Evolutionary conservation across 768 basidiomycete genomes (phyloP), one percentile per base, ranked within the genome.

Genomic region (Albatrellus ellisii): DNA sequence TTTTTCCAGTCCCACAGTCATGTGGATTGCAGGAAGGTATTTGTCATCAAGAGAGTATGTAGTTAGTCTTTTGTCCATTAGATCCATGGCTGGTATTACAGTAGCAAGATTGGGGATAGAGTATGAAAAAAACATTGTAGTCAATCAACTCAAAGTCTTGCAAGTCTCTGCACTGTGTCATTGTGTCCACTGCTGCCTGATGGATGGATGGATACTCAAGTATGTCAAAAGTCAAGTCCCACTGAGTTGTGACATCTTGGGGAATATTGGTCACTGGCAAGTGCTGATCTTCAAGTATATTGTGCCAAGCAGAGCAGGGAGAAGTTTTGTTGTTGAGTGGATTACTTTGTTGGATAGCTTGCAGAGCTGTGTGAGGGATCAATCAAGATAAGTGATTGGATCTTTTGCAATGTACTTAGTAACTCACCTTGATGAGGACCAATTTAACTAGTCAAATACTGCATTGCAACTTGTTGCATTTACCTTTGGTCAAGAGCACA

Each of bases 361-460:
- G 36, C 36, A 14, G 6, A 36, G 36, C 36, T 36, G 24, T 17
- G 14, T 14, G 36, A 8, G 6, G 6, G 10, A 20, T 14, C 18
- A 22, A 36, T 14, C n/a, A n/a, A 18, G 6, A 32, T 28, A 28
- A 41, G 18, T 14, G 31, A n/a, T 14, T 18, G 9, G 14, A 7
- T 6, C 14, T 10, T 18, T n/a, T 10, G 11, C 28, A 3, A 1
- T n/a, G 2, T 29, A 29, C 10, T n/a, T n/a, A 29, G 28, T 29
- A 32, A 28, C 52, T 36, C 29, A 65, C 58, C 58, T 68, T 67
- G 0, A 54, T 48, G 1, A 66, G 45, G 7, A 59, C 45, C 15
- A 56, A 38, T 8, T 45, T 26, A 3, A 63, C 49, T n/a, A 57
- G 62, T 7, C 24, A 36, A 0, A 52, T 46, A 5, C 41, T 34